phyloP scores from a whole-genome alignment of 768 basidiomycete genomes.

The Boletus rufocinnamomeus region DNA sequence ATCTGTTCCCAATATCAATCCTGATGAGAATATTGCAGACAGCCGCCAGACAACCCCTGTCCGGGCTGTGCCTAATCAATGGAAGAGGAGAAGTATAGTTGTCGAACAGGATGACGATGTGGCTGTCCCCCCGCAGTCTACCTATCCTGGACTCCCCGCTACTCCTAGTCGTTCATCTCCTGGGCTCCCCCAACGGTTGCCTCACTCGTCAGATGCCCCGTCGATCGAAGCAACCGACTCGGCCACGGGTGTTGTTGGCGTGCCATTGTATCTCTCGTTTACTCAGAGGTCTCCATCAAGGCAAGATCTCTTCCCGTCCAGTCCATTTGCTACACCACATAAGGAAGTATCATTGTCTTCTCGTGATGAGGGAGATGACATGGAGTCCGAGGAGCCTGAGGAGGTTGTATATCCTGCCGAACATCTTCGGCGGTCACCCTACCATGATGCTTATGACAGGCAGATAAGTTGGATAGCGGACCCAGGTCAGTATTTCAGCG shows the following conservation, averaged over 20 bases:
- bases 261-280: slow-evolving; percentile 51
- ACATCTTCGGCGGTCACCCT: slow-evolving; percentile 52
- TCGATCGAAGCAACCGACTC: slow-evolving; percentile 49
- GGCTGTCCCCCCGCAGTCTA: slow-evolving; percentile 40
- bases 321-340: slow-evolving; percentile 71
- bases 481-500: slow-evolving; percentile 51
- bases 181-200: slow-evolving; percentile 37
- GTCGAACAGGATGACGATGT: slow-evolving; percentile 72
- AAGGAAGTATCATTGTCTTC: slow-evolving; percentile 55
- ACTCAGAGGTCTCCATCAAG: slow-evolving; percentile 49
- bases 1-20: slow-evolving; percentile 29
- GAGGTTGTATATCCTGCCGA: slow-evolving; percentile 65
- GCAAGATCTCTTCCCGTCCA: slow-evolving; percentile 63
- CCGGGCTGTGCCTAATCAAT: slow-evolving; percentile 39
- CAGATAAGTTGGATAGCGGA: slow-evolving; percentile 79
- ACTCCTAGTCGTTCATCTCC: slow-evolving; percentile 44
- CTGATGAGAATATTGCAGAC: slow-evolving; percentile 32
- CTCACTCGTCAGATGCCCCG: slow-evolving; percentile 55
- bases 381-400: slow-evolving; percentile 45
- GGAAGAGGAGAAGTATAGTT: slow-evolving; percentile 61
- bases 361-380: slow-evolving; percentile 57
- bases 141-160: slow-evolving; percentile 42
- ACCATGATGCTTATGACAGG: slow-evolving; percentile 50
- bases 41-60: slow-evolving; percentile 39
- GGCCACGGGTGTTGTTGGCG: slow-evolving; percentile 41